Percentiles rank a stretch among this genome's conserved stretches.
Conservation (phyloP, 768 basidiomycete species). For the Tylopilus sp. region DNA sequence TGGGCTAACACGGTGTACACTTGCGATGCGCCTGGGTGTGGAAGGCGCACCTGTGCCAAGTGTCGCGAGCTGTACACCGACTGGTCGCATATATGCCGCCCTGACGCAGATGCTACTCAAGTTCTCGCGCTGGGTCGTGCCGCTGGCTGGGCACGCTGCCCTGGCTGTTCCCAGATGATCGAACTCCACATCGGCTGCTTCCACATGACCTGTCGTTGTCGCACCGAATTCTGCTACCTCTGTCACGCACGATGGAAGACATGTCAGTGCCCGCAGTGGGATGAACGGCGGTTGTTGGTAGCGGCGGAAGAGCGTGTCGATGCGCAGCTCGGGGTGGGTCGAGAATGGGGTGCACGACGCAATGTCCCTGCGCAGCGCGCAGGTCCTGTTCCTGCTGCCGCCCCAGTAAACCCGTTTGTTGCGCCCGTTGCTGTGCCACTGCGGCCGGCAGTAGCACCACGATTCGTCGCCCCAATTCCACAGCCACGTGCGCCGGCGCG, state of each 20-base stretch:
- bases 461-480: background rate
- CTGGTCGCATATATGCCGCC: background rate
- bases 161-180: background rate
- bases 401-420: background rate
- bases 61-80: background rate
- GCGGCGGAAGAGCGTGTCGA: background rate
- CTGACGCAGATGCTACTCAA: background rate
- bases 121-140: background rate
- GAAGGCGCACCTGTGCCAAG: background rate
- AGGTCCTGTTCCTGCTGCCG: background rate
- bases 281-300: background rate
- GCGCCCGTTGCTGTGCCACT: background rate
- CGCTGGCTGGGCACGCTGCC: background rate
- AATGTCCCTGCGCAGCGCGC: background rate
- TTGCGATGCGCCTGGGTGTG: background rate
- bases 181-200: background rate
- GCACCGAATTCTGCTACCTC: background rate
- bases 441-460: background rate
- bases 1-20: background rate
- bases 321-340: background rate
- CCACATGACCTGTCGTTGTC: background rate
- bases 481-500: background rate
- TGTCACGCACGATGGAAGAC: background rate
- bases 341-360: background rate
- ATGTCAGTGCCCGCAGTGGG: background rate